These are phyloP conservation scores for Globisporangium splendens DNA, from an alignment of 352 stramenopile species.

Conservation along the genomic window DNA sequence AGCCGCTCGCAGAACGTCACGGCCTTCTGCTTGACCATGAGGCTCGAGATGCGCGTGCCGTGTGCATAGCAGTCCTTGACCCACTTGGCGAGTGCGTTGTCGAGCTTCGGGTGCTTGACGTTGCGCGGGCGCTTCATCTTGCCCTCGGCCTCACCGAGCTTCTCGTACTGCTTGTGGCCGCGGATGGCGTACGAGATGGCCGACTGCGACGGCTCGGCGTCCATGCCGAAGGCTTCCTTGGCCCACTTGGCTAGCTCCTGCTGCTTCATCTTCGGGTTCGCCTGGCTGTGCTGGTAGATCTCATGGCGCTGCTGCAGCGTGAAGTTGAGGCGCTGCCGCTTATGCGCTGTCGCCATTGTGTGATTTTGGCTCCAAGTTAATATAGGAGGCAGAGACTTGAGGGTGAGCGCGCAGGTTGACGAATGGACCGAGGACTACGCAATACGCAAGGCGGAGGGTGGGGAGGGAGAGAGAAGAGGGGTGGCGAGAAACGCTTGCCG, in stretches of 20 bases:
- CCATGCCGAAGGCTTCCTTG: constrained; percentile 14
- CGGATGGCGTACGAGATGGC: constrained; percentile 19
- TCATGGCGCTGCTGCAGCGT: constrained; percentile 16
- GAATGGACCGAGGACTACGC: neutral
- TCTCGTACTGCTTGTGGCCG: constrained; percentile 16
- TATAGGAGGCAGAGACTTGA: neutral
- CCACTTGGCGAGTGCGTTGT: constrained; percentile 17
- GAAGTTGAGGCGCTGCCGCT: constrained; percentile 17
- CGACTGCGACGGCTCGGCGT: constrained; percentile 17
- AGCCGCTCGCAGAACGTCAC: constrained; percentile 13
- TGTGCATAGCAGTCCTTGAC: constrained; percentile 9
- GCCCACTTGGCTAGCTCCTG: constrained; percentile 18
- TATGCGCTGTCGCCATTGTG: constrained; percentile 3
- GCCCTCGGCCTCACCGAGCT: constrained; percentile 9
- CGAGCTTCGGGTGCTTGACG: constrained; percentile 16
- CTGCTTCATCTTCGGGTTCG: constrained; percentile 21
- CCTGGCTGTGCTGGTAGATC: constrained; percentile 15
- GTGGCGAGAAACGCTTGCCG: no score
- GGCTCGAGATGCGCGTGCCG: constrained; percentile 15
- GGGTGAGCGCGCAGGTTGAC: neutral
- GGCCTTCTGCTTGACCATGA: constrained; percentile 18
- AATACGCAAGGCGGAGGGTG: neutral
- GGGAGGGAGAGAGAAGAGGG: no score
- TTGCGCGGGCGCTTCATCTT: constrained; percentile 17
- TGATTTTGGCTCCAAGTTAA: neutral